Evolutionary conservation across 2,329 filamentous ascomycete genomes (phyloP).

Genomic region (Aspergillus terreus): DNA sequence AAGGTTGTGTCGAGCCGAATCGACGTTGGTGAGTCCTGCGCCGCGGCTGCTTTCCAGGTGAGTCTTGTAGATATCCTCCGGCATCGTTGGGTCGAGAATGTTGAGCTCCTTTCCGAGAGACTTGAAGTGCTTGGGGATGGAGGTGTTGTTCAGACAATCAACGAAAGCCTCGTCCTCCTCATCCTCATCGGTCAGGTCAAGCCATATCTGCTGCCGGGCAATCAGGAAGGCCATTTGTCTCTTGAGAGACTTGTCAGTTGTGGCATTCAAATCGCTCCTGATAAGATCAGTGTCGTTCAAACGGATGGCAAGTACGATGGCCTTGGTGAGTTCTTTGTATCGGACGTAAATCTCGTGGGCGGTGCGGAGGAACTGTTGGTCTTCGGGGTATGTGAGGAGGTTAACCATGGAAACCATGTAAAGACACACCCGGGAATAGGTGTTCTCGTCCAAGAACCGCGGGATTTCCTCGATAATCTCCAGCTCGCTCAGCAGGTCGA

Average conservation of each 20-base stretch:
- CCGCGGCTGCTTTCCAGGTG: constrained; percentile 94
- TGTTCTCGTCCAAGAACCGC: constrained; percentile 87
- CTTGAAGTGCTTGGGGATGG: constrained; percentile 89
- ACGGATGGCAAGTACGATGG: constrained; percentile 89
- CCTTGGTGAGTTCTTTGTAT: constrained; percentile 90
- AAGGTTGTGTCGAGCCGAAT: constrained; percentile 93
- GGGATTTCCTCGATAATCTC: constrained; percentile 94
- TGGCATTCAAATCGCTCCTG: constrained; percentile 72
- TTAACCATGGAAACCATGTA: constrained; percentile 99
- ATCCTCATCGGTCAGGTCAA: constrained; percentile 59
- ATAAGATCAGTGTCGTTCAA: constrained; percentile 86
- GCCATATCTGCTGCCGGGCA: constrained; percentile 81
- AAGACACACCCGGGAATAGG: constrained; percentile 85
- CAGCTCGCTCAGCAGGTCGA: constrained; percentile 93
- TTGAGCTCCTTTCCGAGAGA: constrained; percentile 92
- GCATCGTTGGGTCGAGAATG: constrained; percentile 92
- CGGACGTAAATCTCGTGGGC: constrained; percentile 91
- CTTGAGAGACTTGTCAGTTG: constrained; percentile 75
- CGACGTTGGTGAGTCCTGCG: constrained; percentile 86
- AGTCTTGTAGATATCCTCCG: constrained; percentile 99
- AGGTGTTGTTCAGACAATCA: constrained; percentile 83
- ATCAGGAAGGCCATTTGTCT: constrained; percentile 94
- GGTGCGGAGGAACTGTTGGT: constrained; percentile 88
- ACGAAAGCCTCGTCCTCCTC: constrained; percentile 70
- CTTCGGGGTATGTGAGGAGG: constrained; percentile 93